Conservation (phyloP, 1,139 yeast species). For the Saccharomyces hybrid region DNA sequence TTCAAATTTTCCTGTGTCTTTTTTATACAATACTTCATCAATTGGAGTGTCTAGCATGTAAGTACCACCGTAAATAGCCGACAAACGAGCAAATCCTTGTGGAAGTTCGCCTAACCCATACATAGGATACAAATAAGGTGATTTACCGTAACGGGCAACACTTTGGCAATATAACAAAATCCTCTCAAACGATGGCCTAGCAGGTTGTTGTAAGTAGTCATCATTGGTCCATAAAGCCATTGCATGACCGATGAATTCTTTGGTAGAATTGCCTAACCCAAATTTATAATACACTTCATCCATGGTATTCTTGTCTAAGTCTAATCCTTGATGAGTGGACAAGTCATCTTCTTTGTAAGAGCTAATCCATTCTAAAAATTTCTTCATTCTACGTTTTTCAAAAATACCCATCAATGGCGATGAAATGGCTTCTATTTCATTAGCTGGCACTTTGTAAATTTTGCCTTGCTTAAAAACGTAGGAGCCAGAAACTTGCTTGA, state of each 20-base stretch:
- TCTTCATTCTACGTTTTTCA: slow-evolving; percentile 92
- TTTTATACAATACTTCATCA: slow-evolving; percentile 73
- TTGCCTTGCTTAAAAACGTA: slow-evolving; percentile 84
- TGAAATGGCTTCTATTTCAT: slow-evolving; percentile 81
- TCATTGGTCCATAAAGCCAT: slow-evolving; percentile 97
- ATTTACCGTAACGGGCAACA: slow-evolving; percentile 90
- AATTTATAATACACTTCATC: slow-evolving; percentile 82
- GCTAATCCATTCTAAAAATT: slow-evolving; percentile 81
- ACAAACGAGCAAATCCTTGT: slow-evolving; percentile 93
- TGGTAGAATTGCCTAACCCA: slow-evolving; percentile 88
- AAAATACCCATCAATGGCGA: slow-evolving; percentile 93
- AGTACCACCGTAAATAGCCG: slow-evolving; percentile 97
- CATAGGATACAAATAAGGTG: slow-evolving; percentile 92
- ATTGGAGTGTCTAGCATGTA: slow-evolving; percentile 96
- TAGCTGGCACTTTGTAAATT: slow-evolving; percentile 92
- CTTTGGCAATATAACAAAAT: slow-evolving; percentile 79
- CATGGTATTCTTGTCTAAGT: slow-evolving; percentile 85
- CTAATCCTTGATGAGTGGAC: slow-evolving; percentile 78
- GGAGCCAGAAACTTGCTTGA: slow-evolving; percentile 91
- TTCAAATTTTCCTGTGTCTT: slow-evolving; percentile 48
- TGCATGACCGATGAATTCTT: slow-evolving; percentile 95
- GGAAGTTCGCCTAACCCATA: slow-evolving; percentile 97
- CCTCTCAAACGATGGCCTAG: slow-evolving; percentile 86
- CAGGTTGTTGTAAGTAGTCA: slow-evolving; percentile 80
- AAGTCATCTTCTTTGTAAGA: slow-evolving; percentile 70